phyloP scores from a whole-genome alignment of 495 filamentous ascomycete species.

The Xylaria longipes region DNA sequence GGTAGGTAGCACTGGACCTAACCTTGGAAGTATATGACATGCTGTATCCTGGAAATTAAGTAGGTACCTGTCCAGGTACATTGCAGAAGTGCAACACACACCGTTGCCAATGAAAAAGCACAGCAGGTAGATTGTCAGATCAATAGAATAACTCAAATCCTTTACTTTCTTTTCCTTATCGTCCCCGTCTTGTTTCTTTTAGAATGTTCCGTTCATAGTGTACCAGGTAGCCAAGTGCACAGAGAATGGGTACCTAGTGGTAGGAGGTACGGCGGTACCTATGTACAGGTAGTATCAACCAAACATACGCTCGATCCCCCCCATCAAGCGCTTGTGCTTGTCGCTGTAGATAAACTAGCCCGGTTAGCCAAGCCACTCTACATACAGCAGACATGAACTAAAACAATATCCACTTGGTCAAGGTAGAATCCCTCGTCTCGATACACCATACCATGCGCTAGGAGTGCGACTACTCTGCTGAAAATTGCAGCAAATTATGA shows the following conservation, averaged over 20 bases:
- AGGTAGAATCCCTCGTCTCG: conserved; percentile 4
- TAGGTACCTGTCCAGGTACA: not conserved
- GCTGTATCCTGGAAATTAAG: not conserved
- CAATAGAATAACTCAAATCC: not conserved
- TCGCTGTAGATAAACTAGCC: not conserved
- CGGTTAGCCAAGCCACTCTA: not conserved
- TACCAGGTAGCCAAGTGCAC: not conserved
- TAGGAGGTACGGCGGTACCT: conserved; percentile 3
- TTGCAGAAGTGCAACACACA: not conserved
- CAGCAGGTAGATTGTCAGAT: not conserved
- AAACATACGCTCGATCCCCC: conserved; percentile 16
- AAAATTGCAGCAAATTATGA: not conserved
- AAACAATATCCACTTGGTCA: not conserved
- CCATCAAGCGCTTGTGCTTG: not conserved
- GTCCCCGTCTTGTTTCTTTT: not conserved
- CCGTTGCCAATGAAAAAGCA: not conserved
- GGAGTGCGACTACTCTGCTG: not conserved
- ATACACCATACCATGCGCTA: not conserved
- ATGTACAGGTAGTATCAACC: not conserved
- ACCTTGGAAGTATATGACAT: too few species aligned
- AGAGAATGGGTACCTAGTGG: not conserved
- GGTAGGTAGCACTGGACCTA: too few species aligned
- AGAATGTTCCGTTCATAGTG: not conserved
- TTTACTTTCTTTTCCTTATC: not conserved
- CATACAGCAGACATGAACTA: conserved; percentile 4